Conservation (phyloP, 1,284 basidiomycete genomes). For the Irpex sp. region DNA sequence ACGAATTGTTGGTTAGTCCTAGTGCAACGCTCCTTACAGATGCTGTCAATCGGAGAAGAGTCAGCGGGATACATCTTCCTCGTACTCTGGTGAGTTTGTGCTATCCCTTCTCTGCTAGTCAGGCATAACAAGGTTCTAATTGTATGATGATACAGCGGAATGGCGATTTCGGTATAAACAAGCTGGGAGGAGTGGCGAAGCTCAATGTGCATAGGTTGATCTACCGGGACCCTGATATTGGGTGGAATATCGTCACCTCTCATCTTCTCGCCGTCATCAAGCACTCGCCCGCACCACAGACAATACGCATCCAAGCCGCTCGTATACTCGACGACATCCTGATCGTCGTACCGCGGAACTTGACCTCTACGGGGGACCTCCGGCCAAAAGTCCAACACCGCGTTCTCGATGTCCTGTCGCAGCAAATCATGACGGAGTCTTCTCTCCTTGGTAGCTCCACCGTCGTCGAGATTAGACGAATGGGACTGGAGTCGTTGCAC, state of each 20-base stretch:
- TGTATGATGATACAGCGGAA: slow-evolving; percentile 45
- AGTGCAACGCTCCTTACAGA: slow-evolving; percentile 40
- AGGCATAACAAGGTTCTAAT: slow-evolving; percentile 51
- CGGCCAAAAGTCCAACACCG: slow-evolving; percentile 75
- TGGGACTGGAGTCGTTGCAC: slow-evolving; percentile 87
- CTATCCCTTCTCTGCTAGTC: not conserved
- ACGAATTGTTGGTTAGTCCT: slow-evolving; percentile 36
- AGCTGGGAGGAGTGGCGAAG: slow-evolving; percentile 75
- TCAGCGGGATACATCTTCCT: slow-evolving; percentile 83
- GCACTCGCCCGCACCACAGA: slow-evolving; percentile 63
- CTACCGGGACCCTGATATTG: slow-evolving; percentile 73
- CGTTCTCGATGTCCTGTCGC: slow-evolving; percentile 78
- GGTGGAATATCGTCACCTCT: slow-evolving; percentile 78
- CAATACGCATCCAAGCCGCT: slow-evolving; percentile 85
- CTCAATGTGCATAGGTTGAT: slow-evolving; percentile 87
- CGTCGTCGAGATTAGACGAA: slow-evolving; percentile 75
- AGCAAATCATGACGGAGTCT: slow-evolving; percentile 69
- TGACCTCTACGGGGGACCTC: slow-evolving; percentile 56
- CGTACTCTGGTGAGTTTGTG: slow-evolving; percentile 43
- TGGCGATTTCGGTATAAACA: slow-evolving; percentile 85
- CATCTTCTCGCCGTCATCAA: slow-evolving; percentile 79
- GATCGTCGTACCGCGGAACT: slow-evolving; percentile 64
- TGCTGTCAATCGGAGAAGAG: slow-evolving; percentile 59
- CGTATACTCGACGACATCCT: slow-evolving; percentile 83
- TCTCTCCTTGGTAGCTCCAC: slow-evolving; percentile 40